Evolutionary conservation across 1,284 basidiomycete species (phyloP).

Genomic region (Sphaerobolus stellatus): DNA sequence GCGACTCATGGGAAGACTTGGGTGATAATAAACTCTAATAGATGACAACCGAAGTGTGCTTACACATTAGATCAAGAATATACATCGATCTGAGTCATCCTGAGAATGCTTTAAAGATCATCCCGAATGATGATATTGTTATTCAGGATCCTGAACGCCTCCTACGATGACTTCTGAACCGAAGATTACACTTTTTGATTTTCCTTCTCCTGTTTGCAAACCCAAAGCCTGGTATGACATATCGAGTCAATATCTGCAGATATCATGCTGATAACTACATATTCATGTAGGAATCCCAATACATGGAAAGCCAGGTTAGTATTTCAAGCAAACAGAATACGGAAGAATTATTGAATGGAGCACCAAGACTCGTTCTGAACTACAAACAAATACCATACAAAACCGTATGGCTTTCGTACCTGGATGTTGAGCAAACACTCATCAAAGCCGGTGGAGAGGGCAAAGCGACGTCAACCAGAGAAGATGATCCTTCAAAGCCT

Average conservation of each 20-base stretch:
- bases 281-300: neutral
- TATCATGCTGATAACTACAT: neutral
- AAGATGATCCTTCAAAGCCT: constrained; percentile 25
- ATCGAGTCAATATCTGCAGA: neutral
- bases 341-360: neutral
- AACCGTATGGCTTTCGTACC: constrained; percentile 42
- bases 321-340: neutral
- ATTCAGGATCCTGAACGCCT: no score
- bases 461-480: constrained; percentile 28
- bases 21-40: no score
- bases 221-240: neutral
- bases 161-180: no score
- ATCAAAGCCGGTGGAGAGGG: constrained; percentile 27
- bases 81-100: no score
- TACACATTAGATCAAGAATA: no score
- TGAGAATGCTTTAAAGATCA: no score
- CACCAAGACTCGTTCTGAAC: constrained; percentile 36
- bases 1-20: no score
- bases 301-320: constrained; percentile 8
- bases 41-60: no score
- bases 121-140: no score
- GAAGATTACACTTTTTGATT: neutral
- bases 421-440: constrained; percentile 35
- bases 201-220: neutral
- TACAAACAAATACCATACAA: constrained; percentile 41